Conservation (phyloP, 768 basidiomycete species). For the Chlorophyllum brunneum region DNA sequence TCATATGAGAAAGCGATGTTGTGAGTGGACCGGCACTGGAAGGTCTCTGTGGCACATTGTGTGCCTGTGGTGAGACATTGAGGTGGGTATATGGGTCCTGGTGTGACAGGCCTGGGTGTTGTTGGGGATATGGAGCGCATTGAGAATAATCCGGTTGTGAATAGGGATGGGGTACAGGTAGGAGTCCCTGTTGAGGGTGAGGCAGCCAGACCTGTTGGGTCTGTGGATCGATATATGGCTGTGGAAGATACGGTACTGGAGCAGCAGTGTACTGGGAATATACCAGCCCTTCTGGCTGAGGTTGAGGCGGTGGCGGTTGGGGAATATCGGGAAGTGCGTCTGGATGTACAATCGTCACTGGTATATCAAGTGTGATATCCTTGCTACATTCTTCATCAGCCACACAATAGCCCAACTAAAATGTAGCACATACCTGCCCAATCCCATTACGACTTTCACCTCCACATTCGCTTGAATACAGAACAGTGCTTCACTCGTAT, state of each 20-base stretch:
- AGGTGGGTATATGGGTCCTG: constrained; percentile 6
- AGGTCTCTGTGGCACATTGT: constrained; percentile 33
- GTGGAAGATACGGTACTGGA: constrained; percentile 1
- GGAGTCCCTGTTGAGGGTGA: constrained; percentile 21
- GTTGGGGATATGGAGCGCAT: not conserved
- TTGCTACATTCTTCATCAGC: constrained; percentile 43
- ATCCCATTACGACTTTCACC: constrained; percentile 48
- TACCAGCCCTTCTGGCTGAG: not conserved
- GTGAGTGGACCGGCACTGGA: constrained; percentile 39
- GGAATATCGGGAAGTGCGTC: constrained; percentile 40
- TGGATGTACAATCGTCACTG: constrained; percentile 63
- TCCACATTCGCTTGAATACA: constrained; percentile 63
- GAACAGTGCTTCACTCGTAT: constrained; percentile 53
- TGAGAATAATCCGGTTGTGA: not conserved
- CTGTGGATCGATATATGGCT: constrained; percentile 28
- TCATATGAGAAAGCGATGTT: not conserved
- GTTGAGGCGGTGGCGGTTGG: not conserved
- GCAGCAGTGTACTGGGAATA: constrained; percentile 4
- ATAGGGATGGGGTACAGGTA: not conserved
- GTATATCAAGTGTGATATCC: constrained; percentile 62
- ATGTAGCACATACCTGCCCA: constrained; percentile 50
- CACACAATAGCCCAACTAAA: constrained; percentile 9
- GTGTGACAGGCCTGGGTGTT: not conserved
- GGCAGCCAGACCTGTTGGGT: constrained; percentile 49
- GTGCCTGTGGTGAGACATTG: not conserved